Percentiles rank a stretch among this genome's conserved stretches.
Evolutionary conservation across 352 stramenopile species (phyloP).

Genomic region (Pythium oligandrum): DNA sequence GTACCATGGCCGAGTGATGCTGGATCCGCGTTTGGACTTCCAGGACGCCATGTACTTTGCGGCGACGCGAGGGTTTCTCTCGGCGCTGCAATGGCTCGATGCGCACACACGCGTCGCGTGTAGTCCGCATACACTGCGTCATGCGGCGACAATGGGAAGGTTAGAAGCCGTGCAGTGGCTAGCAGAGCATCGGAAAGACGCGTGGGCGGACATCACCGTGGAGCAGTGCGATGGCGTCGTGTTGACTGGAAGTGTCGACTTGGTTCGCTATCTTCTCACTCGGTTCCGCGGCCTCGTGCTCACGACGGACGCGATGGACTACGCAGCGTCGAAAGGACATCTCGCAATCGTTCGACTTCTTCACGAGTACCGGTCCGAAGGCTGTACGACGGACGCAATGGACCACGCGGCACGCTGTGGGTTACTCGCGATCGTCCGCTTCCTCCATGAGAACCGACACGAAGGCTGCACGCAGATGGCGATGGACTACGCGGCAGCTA

Average conservation of each 20-base stretch:
- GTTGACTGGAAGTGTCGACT: neutral
- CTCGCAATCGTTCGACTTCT: neutral
- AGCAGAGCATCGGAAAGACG: slow-evolving; percentile 1
- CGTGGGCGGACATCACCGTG: neutral
- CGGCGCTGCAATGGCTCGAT: slow-evolving; percentile 1
- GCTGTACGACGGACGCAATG: slow-evolving; percentile 5
- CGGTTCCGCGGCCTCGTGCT: slow-evolving; percentile 3
- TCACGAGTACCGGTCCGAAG: neutral
- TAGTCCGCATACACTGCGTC: neutral
- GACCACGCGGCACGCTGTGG: slow-evolving; percentile 4
- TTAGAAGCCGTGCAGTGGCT: slow-evolving; percentile 3
- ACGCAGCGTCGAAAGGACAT: neutral
- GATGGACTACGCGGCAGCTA: slow-evolving; percentile 3
- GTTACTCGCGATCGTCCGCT: slow-evolving; percentile 2
- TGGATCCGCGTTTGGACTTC: neutral
- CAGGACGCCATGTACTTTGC: neutral
- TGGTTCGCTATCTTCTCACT: neutral
- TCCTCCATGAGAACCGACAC: slow-evolving; percentile 2
- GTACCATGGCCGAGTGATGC: neutral
- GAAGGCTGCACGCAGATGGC: slow-evolving; percentile 4
- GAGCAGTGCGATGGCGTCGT: slow-evolving; percentile 6
- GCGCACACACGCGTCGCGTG: neutral
- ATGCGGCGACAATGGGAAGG: slow-evolving; percentile 1
- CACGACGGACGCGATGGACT: slow-evolving; percentile 7
- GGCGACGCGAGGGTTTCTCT: neutral